Conservation (phyloP, 345 rosid species). For the Eucalyptus brandiana region DNA sequence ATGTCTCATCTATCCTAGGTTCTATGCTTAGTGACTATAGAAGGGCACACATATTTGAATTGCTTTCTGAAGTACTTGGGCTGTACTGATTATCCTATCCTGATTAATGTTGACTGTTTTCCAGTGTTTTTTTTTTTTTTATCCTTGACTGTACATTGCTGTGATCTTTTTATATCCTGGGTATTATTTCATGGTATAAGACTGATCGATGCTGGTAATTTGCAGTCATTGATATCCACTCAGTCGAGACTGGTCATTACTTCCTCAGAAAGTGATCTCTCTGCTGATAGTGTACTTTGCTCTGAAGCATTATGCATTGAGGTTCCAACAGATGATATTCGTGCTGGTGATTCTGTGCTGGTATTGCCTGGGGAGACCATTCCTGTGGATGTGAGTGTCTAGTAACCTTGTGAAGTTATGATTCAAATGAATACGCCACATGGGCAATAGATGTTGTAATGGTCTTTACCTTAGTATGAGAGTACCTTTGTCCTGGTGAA, state of each 20-base stretch:
- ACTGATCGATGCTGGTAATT: not conserved
- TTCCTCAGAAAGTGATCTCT: constrained; percentile 48
- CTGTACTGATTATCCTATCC: not conserved
- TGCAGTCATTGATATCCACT: constrained; percentile 85
- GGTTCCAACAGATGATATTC: constrained; percentile 81
- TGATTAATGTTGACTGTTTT: not conserved
- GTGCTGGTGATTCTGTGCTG: constrained; percentile 76
- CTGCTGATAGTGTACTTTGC: constrained; percentile 54
- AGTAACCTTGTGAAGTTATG: not conserved
- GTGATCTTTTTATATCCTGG: not conserved
- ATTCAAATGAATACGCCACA: not conserved
- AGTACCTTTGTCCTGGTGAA: not conserved
- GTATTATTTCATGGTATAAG: not conserved
- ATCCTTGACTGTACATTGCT: not conserved
- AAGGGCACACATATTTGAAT: not conserved
- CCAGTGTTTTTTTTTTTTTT: not conserved
- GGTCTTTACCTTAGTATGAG: not conserved
- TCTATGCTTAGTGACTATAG: not conserved
- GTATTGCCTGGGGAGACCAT: constrained; percentile 94
- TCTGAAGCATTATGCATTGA: constrained; percentile 74
- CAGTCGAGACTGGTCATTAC: constrained; percentile 79
- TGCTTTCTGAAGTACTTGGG: not conserved
- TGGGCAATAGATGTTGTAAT: not conserved
- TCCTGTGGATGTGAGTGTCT: constrained; percentile 80
- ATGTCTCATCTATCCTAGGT: not conserved